phyloP scores from a whole-genome alignment of 208 protist species.

The Trichomonas vaginalis region DNA sequence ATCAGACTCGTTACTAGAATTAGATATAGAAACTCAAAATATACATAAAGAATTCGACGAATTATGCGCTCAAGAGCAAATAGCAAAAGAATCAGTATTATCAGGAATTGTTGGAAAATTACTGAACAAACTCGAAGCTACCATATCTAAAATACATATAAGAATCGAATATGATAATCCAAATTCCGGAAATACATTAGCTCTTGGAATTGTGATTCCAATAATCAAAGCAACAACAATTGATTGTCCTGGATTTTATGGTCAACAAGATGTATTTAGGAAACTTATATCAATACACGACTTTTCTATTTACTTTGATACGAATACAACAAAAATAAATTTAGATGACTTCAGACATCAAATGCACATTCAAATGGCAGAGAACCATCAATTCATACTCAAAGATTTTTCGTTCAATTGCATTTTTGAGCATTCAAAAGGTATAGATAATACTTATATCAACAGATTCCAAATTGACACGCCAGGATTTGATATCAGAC shows the following conservation, averaged over 20 bases:
- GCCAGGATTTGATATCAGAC: not conserved
- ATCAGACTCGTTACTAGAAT: not conserved
- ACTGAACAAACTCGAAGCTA: not conserved
- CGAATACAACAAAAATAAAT: not conserved
- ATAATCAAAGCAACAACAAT: not conserved
- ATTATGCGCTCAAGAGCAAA: not conserved
- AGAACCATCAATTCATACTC: not conserved
- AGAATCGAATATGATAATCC: not conserved
- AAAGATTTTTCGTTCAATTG: not conserved
- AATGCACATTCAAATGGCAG: not conserved
- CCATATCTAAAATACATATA: not conserved
- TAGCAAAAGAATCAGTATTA: not conserved
- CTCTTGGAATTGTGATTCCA: not conserved
- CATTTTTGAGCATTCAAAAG: not conserved
- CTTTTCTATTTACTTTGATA: not conserved
- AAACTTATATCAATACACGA: not conserved
- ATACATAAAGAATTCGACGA: not conserved
- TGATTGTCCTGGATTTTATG: not conserved
- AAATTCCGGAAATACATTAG: not conserved
- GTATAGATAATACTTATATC: not conserved
- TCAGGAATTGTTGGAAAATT: not conserved
- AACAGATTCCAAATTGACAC: not conserved
- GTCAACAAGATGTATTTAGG: not conserved
- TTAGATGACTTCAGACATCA: not conserved
- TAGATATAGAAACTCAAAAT: not conserved